Conservation (phyloP, 1,139 yeast species). For the Sporopachydermia cereana region DNA sequence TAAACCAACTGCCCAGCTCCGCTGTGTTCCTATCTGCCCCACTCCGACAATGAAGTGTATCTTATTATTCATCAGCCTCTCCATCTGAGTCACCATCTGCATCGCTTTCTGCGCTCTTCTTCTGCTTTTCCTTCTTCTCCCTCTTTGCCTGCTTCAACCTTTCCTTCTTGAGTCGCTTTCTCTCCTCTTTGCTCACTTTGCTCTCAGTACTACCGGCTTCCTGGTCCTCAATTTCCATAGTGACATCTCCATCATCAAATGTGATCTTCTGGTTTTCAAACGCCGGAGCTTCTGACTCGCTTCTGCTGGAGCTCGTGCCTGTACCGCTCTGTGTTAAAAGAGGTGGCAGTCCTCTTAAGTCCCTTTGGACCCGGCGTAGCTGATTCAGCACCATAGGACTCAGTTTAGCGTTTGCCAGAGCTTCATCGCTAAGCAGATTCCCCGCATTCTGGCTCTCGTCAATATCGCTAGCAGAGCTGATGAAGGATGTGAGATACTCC, state of each 20-base stretch:
- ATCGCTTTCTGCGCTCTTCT: conserved; percentile 12
- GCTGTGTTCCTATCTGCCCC: too few species aligned
- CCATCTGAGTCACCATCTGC: neutral
- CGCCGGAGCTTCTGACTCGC: conserved; percentile 15
- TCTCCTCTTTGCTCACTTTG: conserved; percentile 21
- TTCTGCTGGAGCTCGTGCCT: conserved; percentile 22
- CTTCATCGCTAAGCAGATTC: conserved; percentile 28
- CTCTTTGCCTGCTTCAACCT: conserved; percentile 24
- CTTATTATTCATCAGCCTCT: neutral
- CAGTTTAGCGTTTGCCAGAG: conserved; percentile 31
- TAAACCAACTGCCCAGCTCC: too few species aligned
- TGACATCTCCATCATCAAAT: conserved; percentile 13
- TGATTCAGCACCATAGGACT: conserved; percentile 44
- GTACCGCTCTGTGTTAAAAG: conserved; percentile 8
- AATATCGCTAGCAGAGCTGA: conserved; percentile 40
- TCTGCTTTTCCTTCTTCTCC: conserved; percentile 12
- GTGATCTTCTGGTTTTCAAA: conserved; percentile 13
- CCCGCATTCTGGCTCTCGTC: conserved; percentile 22
- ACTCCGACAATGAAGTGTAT: too few species aligned
- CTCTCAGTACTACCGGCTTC: conserved; percentile 12
- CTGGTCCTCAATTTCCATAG: conserved; percentile 18
- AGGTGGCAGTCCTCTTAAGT: conserved; percentile 66
- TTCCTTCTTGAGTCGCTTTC: conserved; percentile 30
- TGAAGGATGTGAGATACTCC: conserved; percentile 32
- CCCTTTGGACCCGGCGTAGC: conserved; percentile 56